Evolutionary conservation across 2,329 filamentous ascomycete genomes (phyloP).

Genomic region (Hymenoscyphus fructigenus): DNA sequence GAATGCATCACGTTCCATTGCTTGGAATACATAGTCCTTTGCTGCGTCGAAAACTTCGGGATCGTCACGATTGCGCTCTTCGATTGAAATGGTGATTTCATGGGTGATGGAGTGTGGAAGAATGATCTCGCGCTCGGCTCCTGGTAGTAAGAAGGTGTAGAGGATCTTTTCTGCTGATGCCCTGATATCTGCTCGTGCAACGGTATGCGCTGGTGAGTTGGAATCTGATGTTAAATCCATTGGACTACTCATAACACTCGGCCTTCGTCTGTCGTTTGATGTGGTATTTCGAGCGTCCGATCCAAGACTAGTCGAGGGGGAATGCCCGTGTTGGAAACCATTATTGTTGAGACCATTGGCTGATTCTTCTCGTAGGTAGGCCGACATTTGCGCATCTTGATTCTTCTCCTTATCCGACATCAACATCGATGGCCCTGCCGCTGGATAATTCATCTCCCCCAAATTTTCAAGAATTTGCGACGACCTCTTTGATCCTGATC

Average conservation of each 20-base stretch:
- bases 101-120: slow-evolving; percentile 84
- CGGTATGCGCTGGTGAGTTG: slow-evolving; percentile 78
- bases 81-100: slow-evolving; percentile 83
- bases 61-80: slow-evolving; percentile 88
- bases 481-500: slow-evolving; percentile 73
- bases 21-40: slow-evolving; percentile 99
- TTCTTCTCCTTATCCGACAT: slow-evolving; percentile 70
- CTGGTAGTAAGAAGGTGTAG: slow-evolving; percentile 94
- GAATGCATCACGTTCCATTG: slow-evolving; percentile 99
- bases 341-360: slow-evolving; percentile 48
- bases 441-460: slow-evolving; percentile 62
- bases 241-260: slow-evolving; percentile 60
- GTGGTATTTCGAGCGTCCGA: slow-evolving; percentile 48
- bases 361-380: slow-evolving; percentile 72
- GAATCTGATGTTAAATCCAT: slow-evolving; percentile 69
- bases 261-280: slow-evolving; percentile 45
- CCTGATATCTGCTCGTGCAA: slow-evolving; percentile 85
- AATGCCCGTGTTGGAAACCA: slow-evolving; percentile 51
- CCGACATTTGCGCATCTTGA: slow-evolving; percentile 86
- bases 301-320: slow-evolving; percentile 47
- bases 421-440: slow-evolving; percentile 61
- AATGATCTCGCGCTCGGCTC: slow-evolving; percentile 95
- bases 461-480: slow-evolving; percentile 74
- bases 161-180: slow-evolving; percentile 96
- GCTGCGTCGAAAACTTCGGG: slow-evolving; percentile 96